Conservation (phyloP, 306 rosid genomes). For the Phaseolus lunatus region DNA sequence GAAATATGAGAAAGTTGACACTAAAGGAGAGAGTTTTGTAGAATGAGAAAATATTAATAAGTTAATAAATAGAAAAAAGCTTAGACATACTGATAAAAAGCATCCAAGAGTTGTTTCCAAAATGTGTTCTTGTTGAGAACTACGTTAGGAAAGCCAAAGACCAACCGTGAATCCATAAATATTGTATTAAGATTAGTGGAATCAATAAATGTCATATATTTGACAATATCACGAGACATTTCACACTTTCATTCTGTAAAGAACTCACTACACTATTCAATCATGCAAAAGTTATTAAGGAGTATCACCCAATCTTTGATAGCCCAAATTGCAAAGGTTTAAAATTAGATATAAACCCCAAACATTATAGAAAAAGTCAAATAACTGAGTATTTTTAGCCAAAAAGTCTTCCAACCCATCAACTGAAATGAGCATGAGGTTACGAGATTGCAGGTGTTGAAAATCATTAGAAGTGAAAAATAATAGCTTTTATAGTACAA, state of each 20-base stretch:
- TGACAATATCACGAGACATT: conserved; percentile 20
- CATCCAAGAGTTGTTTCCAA: background rate
- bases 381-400: conserved; percentile 17
- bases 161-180: background rate
- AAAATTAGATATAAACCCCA: conserved; percentile 19
- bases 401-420: conserved; percentile 31
- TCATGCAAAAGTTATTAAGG: conserved; percentile 2
- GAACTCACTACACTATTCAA: background rate
- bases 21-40: conserved; percentile 30
- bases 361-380: background rate
- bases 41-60: background rate
- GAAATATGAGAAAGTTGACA: conserved; percentile 28
- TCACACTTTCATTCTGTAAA: conserved; percentile 24
- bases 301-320: background rate
- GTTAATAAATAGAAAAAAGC: conserved; percentile 29
- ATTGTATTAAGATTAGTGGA: background rate
- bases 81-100: background rate
- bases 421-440: conserved; percentile 16
- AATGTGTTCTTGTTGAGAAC: background rate
- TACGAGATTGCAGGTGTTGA: conserved; percentile 13
- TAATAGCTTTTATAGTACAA: conserved; percentile 28
- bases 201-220: conserved; percentile 1
- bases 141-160: conserved; percentile 12
- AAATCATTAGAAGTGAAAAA: conserved; percentile 19
- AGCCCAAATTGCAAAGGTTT: background rate